A percentile compares a stretch with the other conserved stretches of the same genome.
These are phyloP conservation scores for Prinsepia uniflora DNA, from an alignment of 306 rosid species.

Conservation along the genomic window DNA sequence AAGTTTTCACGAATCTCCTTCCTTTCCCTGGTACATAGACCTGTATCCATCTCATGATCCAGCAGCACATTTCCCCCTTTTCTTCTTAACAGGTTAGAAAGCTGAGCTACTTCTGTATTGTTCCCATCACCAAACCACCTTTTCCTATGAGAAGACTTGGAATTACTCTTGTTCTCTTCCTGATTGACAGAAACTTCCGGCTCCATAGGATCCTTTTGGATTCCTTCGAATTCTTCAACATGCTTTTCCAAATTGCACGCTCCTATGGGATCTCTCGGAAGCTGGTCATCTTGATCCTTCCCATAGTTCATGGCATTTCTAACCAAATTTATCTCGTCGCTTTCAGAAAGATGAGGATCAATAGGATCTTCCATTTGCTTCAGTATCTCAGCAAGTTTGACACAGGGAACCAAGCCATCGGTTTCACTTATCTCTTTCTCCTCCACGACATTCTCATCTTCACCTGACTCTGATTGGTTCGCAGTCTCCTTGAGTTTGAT, in stretches of 20 bases:
- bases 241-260: constrained; percentile 29
- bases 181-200: constrained; percentile 32
- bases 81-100: constrained; percentile 3
- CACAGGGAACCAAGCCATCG: constrained; percentile 34
- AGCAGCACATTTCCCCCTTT: constrained; percentile 19
- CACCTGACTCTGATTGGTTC: constrained; percentile 29
- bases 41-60: constrained; percentile 32
- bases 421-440: constrained; percentile 40
- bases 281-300: constrained; percentile 32
- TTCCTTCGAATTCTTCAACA: constrained; percentile 38
- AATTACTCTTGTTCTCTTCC: constrained; percentile 35
- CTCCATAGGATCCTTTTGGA: constrained; percentile 26
- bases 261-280: constrained; percentile 31
- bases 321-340: constrained; percentile 25
- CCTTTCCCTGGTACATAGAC: constrained; percentile 7
- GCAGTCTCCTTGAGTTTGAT: constrained; percentile 36
- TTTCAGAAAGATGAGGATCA: constrained; percentile 22
- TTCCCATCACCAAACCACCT: constrained; percentile 29
- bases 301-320: constrained; percentile 27
- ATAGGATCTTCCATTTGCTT: constrained; percentile 36
- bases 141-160: constrained; percentile 38
- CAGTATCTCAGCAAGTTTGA: constrained; percentile 32
- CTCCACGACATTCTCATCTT: constrained; percentile 34
- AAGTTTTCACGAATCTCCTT: constrained; percentile 15
- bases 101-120: constrained; percentile 24